phyloP scores from a whole-genome alignment of 495 filamentous ascomycete species.

The Schizothecium vesticola region DNA sequence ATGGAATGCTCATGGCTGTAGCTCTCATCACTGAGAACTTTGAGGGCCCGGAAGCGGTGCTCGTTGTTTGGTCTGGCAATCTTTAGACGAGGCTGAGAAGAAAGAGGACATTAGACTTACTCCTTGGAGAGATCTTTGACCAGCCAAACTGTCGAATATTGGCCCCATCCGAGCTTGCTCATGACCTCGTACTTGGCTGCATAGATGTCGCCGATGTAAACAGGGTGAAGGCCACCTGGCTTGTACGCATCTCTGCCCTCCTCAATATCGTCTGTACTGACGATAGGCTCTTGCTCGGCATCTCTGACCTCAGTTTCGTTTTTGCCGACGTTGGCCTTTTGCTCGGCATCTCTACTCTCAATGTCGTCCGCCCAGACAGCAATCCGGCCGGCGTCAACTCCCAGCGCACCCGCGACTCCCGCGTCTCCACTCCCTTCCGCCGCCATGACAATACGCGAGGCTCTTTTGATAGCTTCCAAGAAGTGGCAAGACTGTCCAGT shows the following conservation, averaged over 20 bases:
- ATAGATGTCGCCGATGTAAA: constrained; percentile 41
- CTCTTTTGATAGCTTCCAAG: not conserved
- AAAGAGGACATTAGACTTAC: constrained; percentile 1
- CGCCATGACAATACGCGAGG: not conserved
- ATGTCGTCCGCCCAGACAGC: no score
- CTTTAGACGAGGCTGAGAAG: not conserved
- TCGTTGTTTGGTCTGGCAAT: not conserved
- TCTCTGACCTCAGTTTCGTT: no score
- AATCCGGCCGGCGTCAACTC: no score
- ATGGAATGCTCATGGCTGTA: not conserved
- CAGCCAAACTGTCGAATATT: constrained; percentile 38
- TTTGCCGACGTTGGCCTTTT: no score
- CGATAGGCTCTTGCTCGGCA: not conserved
- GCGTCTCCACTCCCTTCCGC: no score
- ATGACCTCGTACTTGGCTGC: constrained; percentile 38
- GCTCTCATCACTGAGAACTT: constrained; percentile 11
- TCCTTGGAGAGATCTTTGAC: constrained; percentile 9
- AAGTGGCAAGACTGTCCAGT: not conserved
- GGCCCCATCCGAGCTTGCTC: constrained; percentile 46
- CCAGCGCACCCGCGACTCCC: not conserved
- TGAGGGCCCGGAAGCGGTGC: constrained; percentile 13
- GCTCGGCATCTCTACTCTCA: no score
- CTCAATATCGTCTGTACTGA: not conserved
- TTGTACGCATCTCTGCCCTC: constrained; percentile 18
- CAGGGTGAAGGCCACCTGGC: constrained; percentile 40